phyloP scores from a whole-genome alignment of 805 yeast species.

The Pichia exigua region DNA sequence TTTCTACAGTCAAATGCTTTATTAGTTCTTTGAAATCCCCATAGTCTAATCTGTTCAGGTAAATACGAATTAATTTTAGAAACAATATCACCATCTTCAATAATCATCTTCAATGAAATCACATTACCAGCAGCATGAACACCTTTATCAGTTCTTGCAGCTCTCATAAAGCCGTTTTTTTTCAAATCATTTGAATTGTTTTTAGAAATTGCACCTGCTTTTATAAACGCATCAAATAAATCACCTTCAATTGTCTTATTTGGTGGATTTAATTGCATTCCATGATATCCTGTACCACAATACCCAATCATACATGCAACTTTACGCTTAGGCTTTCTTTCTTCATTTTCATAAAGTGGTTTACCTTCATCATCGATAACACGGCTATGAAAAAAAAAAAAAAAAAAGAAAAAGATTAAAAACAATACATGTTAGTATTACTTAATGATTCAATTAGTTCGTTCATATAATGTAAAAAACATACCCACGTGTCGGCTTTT shows the following conservation, averaged over 20 bases:
- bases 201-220: conserved; percentile 81
- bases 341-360: conserved; percentile 44
- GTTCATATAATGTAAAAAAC: conserved; percentile 26
- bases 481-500: conserved; percentile 49
- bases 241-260: conserved; percentile 87
- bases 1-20: conserved; percentile 91
- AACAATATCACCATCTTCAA: conserved; percentile 71
- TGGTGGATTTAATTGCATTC: conserved; percentile 91
- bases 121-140: conserved; percentile 97
- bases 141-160: conserved; percentile 89
- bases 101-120: conserved; percentile 71
- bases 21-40: conserved; percentile 89
- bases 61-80: conserved; percentile 63
- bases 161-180: conserved; percentile 80
- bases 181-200: conserved; percentile 85
- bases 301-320: conserved; percentile 89
- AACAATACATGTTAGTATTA: conserved; percentile 16
- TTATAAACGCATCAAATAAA: conserved; percentile 70
- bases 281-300: conserved; percentile 95
- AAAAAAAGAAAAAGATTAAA: too few species aligned
- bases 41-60: conserved; percentile 82
- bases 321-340: conserved; percentile 74
- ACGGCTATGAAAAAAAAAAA: conserved; percentile 24
- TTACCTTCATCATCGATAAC: conserved; percentile 56
- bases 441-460: background rate